Percentiles rank a stretch among this genome's conserved stretches.
Conservation (phyloP, 2,329 filamentous ascomycete genomes). For the Fusarium transvaalense region DNA sequence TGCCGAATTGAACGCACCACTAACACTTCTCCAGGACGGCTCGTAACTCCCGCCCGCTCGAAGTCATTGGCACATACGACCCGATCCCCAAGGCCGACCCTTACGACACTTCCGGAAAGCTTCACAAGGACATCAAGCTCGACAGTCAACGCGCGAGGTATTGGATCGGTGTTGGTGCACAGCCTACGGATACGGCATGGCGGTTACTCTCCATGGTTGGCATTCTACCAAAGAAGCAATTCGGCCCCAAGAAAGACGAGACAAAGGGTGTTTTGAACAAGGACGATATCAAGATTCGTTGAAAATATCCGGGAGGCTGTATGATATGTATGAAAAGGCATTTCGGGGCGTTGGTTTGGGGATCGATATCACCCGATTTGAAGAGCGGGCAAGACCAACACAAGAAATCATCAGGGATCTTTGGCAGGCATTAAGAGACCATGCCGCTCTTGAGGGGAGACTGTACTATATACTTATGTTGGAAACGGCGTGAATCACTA, state of each 20-base stretch:
- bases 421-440: neutral
- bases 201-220: slow-evolving; percentile 83
- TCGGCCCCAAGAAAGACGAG: slow-evolving; percentile 50
- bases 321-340: slow-evolving; percentile 48
- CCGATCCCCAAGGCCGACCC: slow-evolving; percentile 73
- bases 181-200: slow-evolving; percentile 93
- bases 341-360: slow-evolving; percentile 48
- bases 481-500: slow-evolving; percentile 4
- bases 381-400: slow-evolving; percentile 4
- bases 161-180: slow-evolving; percentile 96
- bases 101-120: slow-evolving; percentile 71
- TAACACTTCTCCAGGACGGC: slow-evolving; percentile 72
- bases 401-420: neutral
- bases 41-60: slow-evolving; percentile 87
- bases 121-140: slow-evolving; percentile 92
- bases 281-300: slow-evolving; percentile 50
- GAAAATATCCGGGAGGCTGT: slow-evolving; percentile 34
- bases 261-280: slow-evolving; percentile 46
- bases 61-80: slow-evolving; percentile 88
- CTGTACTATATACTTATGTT: slow-evolving; percentile 34
- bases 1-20: slow-evolving; percentile 10
- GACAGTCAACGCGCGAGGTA: slow-evolving; percentile 87
- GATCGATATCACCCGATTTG: slow-evolving; percentile 20
- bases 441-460: neutral
- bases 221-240: slow-evolving; percentile 56